Percentiles rank a stretch among this genome's conserved stretches.
These are phyloP conservation scores for Zymoseptoria crescenta DNA, from an alignment of 2,329 filamentous ascomycete genomes.

Conservation along the genomic window DNA sequence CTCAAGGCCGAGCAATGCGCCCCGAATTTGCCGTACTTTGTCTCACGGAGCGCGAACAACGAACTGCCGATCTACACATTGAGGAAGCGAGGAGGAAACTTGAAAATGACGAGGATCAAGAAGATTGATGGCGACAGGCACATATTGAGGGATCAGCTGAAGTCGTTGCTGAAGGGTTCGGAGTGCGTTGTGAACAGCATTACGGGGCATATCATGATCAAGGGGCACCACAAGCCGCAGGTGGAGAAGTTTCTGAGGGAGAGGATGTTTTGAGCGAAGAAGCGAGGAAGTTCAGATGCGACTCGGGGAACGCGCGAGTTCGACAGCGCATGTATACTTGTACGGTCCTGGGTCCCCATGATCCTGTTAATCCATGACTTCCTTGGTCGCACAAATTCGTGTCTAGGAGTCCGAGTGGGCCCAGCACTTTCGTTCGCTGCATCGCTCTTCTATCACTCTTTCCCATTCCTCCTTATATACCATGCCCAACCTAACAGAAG, in stretches of 20 bases:
- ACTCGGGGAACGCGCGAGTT: no score
- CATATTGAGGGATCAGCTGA: slow-evolving; percentile 57
- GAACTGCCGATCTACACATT: slow-evolving; percentile 71
- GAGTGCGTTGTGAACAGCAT: slow-evolving; percentile 51
- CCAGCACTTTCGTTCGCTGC: no score
- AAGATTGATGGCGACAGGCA: slow-evolving; percentile 68
- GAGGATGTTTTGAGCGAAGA: slow-evolving; percentile 26
- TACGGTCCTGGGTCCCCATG: no score
- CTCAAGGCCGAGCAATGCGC: slow-evolving; percentile 28
- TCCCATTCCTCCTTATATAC: no score
- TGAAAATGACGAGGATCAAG: slow-evolving; percentile 65
- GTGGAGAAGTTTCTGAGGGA: slow-evolving; percentile 31
- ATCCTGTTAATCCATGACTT: no score
- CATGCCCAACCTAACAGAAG: no score
- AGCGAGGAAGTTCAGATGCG: no score
- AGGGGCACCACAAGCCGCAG: slow-evolving; percentile 32
- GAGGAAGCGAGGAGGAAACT: slow-evolving; percentile 66
- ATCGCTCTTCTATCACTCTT: no score
- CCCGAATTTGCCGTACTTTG: slow-evolving; percentile 55
- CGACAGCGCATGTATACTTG: no score
- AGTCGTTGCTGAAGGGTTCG: slow-evolving; percentile 45
- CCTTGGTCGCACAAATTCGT: no score
- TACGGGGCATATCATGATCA: slow-evolving; percentile 68
- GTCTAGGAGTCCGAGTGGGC: no score
- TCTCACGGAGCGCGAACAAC: slow-evolving; percentile 62